Evolutionary conservation across 1,139 yeast genomes (phyloP).

Genomic region (Debaryomyces fabryi): DNA sequence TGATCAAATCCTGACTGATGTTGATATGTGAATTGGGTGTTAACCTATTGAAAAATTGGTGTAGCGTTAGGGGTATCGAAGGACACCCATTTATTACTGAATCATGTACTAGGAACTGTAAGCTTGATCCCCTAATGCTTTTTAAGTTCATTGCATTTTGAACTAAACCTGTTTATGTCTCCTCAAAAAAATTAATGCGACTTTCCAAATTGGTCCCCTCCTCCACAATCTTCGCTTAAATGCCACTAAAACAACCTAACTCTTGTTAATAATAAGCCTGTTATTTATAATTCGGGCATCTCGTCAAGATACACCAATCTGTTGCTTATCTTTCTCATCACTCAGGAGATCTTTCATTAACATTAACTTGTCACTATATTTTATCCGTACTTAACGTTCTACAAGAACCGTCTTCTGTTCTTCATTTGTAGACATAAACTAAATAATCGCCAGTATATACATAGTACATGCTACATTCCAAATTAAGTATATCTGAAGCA

Average conservation of each 20-base stretch:
- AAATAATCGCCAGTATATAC: no score
- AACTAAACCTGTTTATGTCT: not conserved
- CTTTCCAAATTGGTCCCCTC: not conserved
- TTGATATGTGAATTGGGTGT: not conserved
- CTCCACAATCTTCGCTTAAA: not conserved
- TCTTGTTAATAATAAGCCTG: not conserved
- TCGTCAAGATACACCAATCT: not conserved
- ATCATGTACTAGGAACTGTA: conserved; percentile 4
- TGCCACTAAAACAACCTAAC: not conserved
- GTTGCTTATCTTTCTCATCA: not conserved
- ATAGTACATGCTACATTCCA: not conserved
- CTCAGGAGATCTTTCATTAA: not conserved
- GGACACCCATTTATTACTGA: conserved; percentile 6
- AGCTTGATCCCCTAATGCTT: not conserved
- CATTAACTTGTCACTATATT: not conserved
- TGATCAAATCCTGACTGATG: not conserved
- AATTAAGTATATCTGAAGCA: not conserved
- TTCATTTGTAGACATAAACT: not conserved
- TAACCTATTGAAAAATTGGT: not conserved
- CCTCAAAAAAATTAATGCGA: not conserved
- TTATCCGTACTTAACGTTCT: not conserved
- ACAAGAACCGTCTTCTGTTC: not conserved
- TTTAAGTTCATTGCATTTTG: not conserved
- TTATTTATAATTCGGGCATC: not conserved
- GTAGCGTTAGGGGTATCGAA: not conserved